Percentiles rank a stretch among this genome's conserved stretches.
Evolutionary conservation across 768 basidiomycete species (phyloP).

Genomic region (Mycena kentingensis): DNA sequence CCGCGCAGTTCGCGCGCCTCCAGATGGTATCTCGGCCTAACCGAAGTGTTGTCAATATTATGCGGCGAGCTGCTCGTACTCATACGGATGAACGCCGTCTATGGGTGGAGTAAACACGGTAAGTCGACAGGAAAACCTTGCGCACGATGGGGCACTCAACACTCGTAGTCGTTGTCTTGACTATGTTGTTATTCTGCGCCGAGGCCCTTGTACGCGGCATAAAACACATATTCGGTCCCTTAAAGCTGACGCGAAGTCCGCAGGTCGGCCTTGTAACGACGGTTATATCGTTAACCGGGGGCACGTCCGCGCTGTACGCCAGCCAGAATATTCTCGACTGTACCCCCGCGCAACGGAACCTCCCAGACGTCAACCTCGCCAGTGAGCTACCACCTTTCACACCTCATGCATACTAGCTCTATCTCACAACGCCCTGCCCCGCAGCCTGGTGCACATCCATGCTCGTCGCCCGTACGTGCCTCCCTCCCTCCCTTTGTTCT

Average conservation of each 20-base stretch:
- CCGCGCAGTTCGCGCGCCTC: background rate
- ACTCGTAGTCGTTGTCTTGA: background rate
- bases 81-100: constrained; percentile 8
- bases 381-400: background rate
- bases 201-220: no score
- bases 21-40: constrained; percentile 7
- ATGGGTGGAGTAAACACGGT: constrained; percentile 12
- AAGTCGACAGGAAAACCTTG: background rate
- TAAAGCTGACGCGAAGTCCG: background rate
- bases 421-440: background rate
- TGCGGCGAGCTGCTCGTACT: constrained; percentile 9
- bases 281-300: constrained; percentile 1
- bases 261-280: constrained; percentile 10
- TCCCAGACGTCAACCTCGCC: constrained; percentile 9
- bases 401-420: background rate
- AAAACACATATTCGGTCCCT: no score
- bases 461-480: constrained; percentile 4
- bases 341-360: background rate
- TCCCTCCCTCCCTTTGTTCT: background rate
- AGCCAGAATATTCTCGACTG: constrained; percentile 7
- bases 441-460: constrained; percentile 8
- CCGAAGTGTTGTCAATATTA: constrained; percentile 8
- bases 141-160: background rate
- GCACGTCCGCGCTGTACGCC: background rate
- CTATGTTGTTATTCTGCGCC: constrained; percentile 7